Base-by-base conservation (phyloP, 2,329 filamentous ascomycete species). In the Orbilia quercus region DNA sequence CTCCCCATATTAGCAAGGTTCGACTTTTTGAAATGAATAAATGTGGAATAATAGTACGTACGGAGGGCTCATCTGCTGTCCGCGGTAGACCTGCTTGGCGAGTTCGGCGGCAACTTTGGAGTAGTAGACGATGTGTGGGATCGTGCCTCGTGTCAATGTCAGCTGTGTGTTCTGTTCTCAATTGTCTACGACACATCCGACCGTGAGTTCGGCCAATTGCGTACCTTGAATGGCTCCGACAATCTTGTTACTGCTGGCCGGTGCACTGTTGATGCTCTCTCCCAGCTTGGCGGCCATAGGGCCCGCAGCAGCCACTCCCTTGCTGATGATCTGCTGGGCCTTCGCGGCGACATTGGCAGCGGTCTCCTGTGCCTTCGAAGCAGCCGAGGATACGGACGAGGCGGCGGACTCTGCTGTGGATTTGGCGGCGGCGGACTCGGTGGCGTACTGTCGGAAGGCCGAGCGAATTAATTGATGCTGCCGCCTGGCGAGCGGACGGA, bases 11-110 rank as follows among this genome's bases (percentile, higher is more conserved):
- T 23, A 20, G 12, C 12, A 14, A 28, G 20, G 18, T 7, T 11
- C 28, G 31, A 38, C n/a, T n/a, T n/a, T 23, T 16, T 7, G 20
- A 47, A 28, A 47, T 6, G 18, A 16, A 34, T 2, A n/a, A n/a
- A 12, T 7, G 20, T 11, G 25, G 4, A 7, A 22, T 16, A 44
- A 36, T 64, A 54, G 48, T 51, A 85, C 93, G 88, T 90, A 99
- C 95, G 95, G 95, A 83, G 92, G 92, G 80, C 86, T 85, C 92
- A 99, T 97, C 84, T 90, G 91, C 83, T 94, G 92, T 82, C 88
- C 89, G 79, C 88, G 87, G 85, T 92, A 92, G 77, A 98, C 88
- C 77, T 97, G 86, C 86, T 91, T 96, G 81, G 86, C 87, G 74
- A 98, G 85, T 85, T 99, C 95, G 76, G 93, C 84, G 79, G 86